phyloP scores from a whole-genome alignment of 306 rosid species.

The Ceratonia siliqua region DNA sequence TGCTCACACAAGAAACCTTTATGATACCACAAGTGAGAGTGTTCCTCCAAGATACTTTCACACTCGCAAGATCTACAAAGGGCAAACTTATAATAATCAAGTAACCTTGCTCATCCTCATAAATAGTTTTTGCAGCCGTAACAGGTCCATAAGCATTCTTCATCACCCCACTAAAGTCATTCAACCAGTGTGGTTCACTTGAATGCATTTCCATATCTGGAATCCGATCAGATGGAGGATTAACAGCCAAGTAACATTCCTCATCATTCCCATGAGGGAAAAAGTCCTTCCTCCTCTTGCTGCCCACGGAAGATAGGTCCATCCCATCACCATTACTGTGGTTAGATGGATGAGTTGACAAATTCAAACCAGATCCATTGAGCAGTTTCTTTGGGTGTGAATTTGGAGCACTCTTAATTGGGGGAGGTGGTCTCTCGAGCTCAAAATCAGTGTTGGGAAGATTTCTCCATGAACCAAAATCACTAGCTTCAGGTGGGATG shows the following conservation, averaged over 20 bases:
- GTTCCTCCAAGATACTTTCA: constrained; percentile 68
- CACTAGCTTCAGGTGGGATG: constrained; percentile 61
- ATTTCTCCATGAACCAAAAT: constrained; percentile 64
- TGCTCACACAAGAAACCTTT: constrained; percentile 62
- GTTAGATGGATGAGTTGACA: constrained; percentile 54
- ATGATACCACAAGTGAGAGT: constrained; percentile 56
- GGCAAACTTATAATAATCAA: constrained; percentile 61
- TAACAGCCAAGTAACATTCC: constrained; percentile 46
- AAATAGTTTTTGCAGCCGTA: constrained; percentile 61
- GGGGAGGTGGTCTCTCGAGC: constrained; percentile 52
- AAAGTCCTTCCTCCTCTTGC: constrained; percentile 60
- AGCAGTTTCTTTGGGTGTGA: constrained; percentile 52
- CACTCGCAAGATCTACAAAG: constrained; percentile 58
- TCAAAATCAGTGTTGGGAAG: constrained; percentile 54
- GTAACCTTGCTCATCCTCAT: constrained; percentile 64
- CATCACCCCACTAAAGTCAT: constrained; percentile 56
- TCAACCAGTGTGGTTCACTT: constrained; percentile 53
- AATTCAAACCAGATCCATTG: constrained; percentile 57
- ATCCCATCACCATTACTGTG: constrained; percentile 43
- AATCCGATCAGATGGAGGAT: constrained; percentile 41
- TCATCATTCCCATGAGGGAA: constrained; percentile 46
- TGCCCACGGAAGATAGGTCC: constrained; percentile 43
- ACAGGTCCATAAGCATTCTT: constrained; percentile 57
- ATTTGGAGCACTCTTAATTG: constrained; percentile 41
- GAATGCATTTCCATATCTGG: constrained; percentile 45